phyloP scores from a whole-genome alignment of 495 filamentous ascomycete genomes.

The Penicillium mononematosum region DNA sequence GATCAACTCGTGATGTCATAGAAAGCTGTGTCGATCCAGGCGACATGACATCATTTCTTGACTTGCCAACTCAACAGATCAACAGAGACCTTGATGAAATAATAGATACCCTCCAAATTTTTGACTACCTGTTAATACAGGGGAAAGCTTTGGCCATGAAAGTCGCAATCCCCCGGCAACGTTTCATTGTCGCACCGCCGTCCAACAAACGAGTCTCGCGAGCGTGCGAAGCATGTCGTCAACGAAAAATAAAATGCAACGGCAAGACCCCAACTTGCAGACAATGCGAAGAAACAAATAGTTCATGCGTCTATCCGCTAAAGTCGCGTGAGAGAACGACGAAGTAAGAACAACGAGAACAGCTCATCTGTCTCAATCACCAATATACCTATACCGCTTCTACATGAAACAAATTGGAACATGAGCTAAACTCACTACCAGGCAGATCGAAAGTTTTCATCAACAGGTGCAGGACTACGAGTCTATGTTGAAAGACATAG shows the following conservation, averaged over 20 bases:
- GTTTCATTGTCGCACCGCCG: not conserved
- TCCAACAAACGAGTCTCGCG: conserved; percentile 36
- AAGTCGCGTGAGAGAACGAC: conserved; percentile 50
- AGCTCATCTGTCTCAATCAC: not conserved
- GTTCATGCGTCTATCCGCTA: conserved; percentile 51
- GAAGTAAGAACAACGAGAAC: conserved; percentile 7
- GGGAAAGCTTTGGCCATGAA: not conserved
- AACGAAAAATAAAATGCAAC: conserved; percentile 62
- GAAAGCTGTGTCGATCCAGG: not conserved
- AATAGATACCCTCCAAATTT: not conserved
- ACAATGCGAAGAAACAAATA: conserved; percentile 51
- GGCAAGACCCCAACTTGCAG: conserved; percentile 53
- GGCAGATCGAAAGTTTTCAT: conserved; percentile 43
- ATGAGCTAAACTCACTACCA: conserved; percentile 2
- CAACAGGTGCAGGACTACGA: conserved; percentile 54
- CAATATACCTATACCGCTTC: too few relatives aligned
- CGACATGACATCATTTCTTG: not conserved
- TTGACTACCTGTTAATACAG: not conserved
- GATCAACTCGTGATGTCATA: not conserved
- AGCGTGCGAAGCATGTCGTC: conserved; percentile 70
- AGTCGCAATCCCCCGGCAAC: conserved; percentile 17
- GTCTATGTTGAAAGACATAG: conserved; percentile 42
- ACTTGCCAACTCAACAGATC: not conserved
- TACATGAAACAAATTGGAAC: too few relatives aligned
- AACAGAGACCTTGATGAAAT: not conserved